Base-by-base conservation (phyloP, 805 yeast species). In the Ogataea pini region DNA sequence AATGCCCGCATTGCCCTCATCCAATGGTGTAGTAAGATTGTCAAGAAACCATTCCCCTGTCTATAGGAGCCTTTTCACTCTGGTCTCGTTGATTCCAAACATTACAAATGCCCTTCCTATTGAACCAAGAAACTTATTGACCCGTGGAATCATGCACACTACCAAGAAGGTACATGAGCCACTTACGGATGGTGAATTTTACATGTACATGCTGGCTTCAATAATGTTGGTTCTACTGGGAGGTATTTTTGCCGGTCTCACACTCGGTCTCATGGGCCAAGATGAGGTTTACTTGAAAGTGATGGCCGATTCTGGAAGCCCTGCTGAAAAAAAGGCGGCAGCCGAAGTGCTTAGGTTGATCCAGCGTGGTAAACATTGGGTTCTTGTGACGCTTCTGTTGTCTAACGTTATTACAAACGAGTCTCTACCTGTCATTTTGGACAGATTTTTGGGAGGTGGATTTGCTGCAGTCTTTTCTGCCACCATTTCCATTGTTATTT, bases 201-300 rank as follows among this genome's bases (percentile, higher is more conserved):
- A 75, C 60, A 54, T 74, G 29, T 78, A 80, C 57, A 63, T 80
- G 57, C 44, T 71, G 42, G 71, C 84, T 12, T 84, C 94, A 1
- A 74, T 77, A 6, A 55, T 72, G 18, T 72, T 88, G 19, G 95
- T 88, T 1, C 60, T 89, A 29, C 72, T 86, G 3, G 96, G 96
- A 49, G 96, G 96, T 56, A 83, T 86, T n/a, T 89, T 89, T 74
- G 96, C 96, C 4, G 96, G 96, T 7, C 75, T 92, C 36, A 94
- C 99, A n/a, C 73, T 92, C 42, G 98, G 94, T 2, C 77, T 92
- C 9, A 92, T 92, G 99, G 98, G 98, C 57, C 98, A 92, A 68
- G 98, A 92, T 67, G 98, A 92, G 67, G 92, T 92, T 19, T 89
- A 91, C 60, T 75, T 92, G 52, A 92, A 89, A 67, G 99, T 92